phyloP scores from a whole-genome alignment of 1,284 basidiomycete genomes.

The Moniliophthora roreri region DNA sequence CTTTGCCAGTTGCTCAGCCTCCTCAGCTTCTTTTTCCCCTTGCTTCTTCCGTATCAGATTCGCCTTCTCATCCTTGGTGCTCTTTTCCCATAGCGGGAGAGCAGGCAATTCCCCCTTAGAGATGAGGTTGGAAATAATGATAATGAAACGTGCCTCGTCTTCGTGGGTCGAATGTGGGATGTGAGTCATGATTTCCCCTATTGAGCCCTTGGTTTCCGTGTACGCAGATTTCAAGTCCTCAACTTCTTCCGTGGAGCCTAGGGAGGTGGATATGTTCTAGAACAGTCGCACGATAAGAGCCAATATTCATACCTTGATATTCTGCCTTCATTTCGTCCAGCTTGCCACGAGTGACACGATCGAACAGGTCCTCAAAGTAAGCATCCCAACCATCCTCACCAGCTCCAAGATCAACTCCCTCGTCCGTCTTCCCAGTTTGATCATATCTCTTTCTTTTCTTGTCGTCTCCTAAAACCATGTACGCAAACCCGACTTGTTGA shows the following conservation, averaged over 20 bases:
- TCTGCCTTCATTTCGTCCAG: constrained; percentile 88
- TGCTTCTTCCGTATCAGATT: constrained; percentile 72
- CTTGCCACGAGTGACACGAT: constrained; percentile 80
- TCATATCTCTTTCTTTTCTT: constrained; percentile 78
- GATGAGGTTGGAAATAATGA: constrained; percentile 71
- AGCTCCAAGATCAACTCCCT: constrained; percentile 69
- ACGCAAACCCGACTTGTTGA: constrained; percentile 90
- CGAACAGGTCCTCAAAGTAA: constrained; percentile 89
- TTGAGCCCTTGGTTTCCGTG: constrained; percentile 60
- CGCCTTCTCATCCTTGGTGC: constrained; percentile 76
- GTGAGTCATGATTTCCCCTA: constrained; percentile 77
- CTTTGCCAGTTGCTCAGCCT: constrained; percentile 84
- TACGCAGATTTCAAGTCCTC: constrained; percentile 80
- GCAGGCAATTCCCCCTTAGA: constrained; percentile 55
- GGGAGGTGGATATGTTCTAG: constrained; percentile 4
- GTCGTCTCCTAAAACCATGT: constrained; percentile 81
- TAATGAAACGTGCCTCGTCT: constrained; percentile 83
- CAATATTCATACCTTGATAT: constrained; percentile 74
- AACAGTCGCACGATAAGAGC: constrained; percentile 8
- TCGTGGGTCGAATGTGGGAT: constrained; percentile 82
- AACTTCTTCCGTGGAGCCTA: constrained; percentile 85
- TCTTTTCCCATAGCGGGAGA: constrained; percentile 68
- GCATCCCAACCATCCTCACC: constrained; percentile 90
- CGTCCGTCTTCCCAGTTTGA: constrained; percentile 80
- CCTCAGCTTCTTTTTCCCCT: constrained; percentile 75